A percentile compares a stretch with the other conserved stretches of the same genome.
Evolutionary conservation across 2,329 filamentous ascomycete genomes (phyloP).

Genomic region (Pseudohalonectria lignicola): DNA sequence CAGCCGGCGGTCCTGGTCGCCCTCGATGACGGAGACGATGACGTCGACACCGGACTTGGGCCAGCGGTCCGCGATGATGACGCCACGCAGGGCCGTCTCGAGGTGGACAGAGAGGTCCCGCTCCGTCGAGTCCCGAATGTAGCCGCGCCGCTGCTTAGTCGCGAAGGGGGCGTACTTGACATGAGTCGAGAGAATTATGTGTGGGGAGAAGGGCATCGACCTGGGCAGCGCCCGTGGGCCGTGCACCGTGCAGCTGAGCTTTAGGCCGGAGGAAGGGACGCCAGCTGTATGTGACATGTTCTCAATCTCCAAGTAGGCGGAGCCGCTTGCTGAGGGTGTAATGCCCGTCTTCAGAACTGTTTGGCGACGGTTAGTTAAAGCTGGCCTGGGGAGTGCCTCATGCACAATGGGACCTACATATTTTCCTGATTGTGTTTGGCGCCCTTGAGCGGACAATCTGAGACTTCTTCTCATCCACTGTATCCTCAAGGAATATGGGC

Average conservation of each 20-base stretch:
- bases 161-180: slow-evolving; percentile 97
- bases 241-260: slow-evolving; percentile 87
- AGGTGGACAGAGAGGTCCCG: slow-evolving; percentile 84
- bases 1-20: slow-evolving; percentile 60
- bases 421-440: slow-evolving; percentile 66
- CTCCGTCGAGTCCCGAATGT: slow-evolving; percentile 76
- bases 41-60: slow-evolving; percentile 98
- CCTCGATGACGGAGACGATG: slow-evolving; percentile 84
- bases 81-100: slow-evolving; percentile 79
- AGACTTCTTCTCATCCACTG: slow-evolving; percentile 34
- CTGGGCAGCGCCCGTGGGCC: slow-evolving; percentile 84
- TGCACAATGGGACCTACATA: slow-evolving; percentile 46
- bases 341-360: slow-evolving; percentile 83
- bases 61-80: slow-evolving; percentile 88
- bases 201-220: slow-evolving; percentile 83
- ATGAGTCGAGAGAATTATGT: slow-evolving; percentile 82
- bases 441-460: slow-evolving; percentile 41
- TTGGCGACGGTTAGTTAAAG: slow-evolving; percentile 3
- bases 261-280: slow-evolving; percentile 57
- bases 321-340: slow-evolving; percentile 86
- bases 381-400: slow-evolving; percentile 4
- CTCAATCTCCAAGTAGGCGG: slow-evolving; percentile 69
- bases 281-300: no score
- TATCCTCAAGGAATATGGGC: slow-evolving; percentile 43
- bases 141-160: slow-evolving; percentile 69